phyloP scores from a whole-genome alignment of 2,329 filamentous ascomycete species.

The Epichloe coenophiala region DNA sequence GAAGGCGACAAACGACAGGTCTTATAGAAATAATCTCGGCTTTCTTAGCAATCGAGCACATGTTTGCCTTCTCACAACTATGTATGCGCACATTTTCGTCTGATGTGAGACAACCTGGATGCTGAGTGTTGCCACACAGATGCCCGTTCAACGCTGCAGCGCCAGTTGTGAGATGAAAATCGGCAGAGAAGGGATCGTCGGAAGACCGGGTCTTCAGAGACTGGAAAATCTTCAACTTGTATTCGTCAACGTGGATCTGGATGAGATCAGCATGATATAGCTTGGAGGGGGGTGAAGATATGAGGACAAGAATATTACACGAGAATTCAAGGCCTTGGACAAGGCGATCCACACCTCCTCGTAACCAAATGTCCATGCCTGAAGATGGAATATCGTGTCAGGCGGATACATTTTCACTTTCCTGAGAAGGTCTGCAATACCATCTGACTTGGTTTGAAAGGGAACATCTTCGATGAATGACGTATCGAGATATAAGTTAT shows the following conservation, averaged over 20 bases:
- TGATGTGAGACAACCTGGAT: conserved; percentile 59
- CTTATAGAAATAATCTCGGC: conserved; percentile 57
- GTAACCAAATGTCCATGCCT: conserved; percentile 81
- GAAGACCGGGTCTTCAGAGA: conserved; percentile 38
- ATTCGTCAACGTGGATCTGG: conserved; percentile 69
- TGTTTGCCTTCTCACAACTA: conserved; percentile 67
- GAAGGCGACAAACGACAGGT: conserved; percentile 57
- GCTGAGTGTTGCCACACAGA: conserved; percentile 55
- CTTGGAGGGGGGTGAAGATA: background rate
- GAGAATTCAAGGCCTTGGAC: conserved; percentile 52
- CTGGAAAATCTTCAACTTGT: conserved; percentile 61
- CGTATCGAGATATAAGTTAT: conserved; percentile 82
- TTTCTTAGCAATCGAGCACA: conserved; percentile 36
- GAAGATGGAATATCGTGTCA: conserved; percentile 70
- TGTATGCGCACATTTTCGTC: conserved; percentile 55
- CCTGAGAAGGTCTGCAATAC: conserved; percentile 56
- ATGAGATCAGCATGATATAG: conserved; percentile 5
- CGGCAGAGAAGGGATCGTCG: conserved; percentile 24
- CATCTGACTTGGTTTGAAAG: conserved; percentile 56
- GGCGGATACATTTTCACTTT: conserved; percentile 55
- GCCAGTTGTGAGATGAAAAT: conserved; percentile 38
- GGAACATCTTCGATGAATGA: conserved; percentile 43
- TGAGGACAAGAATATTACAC: conserved; percentile 26
- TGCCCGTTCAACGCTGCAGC: conserved; percentile 60
- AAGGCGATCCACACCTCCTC: conserved; percentile 85